Conservation (phyloP, 2,329 filamentous ascomycete species). For the Pseudogymnoascus sp. region DNA sequence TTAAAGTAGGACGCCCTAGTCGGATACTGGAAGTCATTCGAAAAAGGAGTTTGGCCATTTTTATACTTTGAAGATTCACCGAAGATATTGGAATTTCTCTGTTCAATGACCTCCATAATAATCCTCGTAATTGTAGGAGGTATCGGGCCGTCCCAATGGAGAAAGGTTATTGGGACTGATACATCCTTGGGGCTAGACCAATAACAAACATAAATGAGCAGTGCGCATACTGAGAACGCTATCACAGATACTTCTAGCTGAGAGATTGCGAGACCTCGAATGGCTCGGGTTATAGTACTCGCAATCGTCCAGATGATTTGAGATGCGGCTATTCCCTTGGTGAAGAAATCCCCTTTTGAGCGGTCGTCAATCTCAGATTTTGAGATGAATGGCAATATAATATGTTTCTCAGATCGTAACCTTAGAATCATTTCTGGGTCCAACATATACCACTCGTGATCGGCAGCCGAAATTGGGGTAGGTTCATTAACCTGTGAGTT, state of each 20-base stretch:
- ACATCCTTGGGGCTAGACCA: constrained; percentile 11
- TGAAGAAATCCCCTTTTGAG: constrained; percentile 8
- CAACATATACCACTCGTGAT: background rate
- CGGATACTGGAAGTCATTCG: background rate
- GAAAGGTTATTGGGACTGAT: background rate
- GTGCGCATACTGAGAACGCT: constrained; percentile 11
- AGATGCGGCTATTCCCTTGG: constrained; percentile 4
- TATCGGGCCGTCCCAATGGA: constrained; percentile 1
- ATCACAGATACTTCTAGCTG: constrained; percentile 13
- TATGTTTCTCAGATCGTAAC: background rate
- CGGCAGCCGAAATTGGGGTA: no score
- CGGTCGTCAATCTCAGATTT: background rate
- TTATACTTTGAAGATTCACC: background rate
- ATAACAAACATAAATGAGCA: constrained; percentile 8
- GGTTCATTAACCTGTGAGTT: background rate
- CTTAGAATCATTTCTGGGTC: background rate
- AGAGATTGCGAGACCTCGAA: constrained; percentile 1
- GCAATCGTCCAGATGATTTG: constrained; percentile 11
- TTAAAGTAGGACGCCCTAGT: background rate
- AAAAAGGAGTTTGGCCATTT: background rate
- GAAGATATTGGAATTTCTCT: background rate
- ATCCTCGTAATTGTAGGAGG: background rate
- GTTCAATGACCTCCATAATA: background rate
- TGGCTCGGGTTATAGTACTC: background rate
- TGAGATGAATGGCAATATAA: background rate